Conservation (phyloP, 2,329 filamentous ascomycete species). For the Byssoonygena ceratinophila region DNA sequence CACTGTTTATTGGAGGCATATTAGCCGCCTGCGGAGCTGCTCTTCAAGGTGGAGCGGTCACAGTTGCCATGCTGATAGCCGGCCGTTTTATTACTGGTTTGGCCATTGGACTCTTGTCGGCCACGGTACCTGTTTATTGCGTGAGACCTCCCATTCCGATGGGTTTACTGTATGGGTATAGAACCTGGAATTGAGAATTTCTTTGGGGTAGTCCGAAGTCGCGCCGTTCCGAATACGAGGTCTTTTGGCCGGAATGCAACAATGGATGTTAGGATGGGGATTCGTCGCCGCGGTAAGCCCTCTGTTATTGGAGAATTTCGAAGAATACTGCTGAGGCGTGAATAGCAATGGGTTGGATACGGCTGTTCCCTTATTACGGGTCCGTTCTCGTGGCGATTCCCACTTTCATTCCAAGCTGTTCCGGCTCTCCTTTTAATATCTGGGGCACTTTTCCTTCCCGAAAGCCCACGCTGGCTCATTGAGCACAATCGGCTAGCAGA, state of each 20-base stretch:
- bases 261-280: slow-evolving; percentile 39
- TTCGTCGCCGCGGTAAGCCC: slow-evolving; percentile 33
- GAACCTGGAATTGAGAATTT: not conserved
- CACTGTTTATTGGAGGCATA: slow-evolving; percentile 28
- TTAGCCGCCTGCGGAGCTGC: slow-evolving; percentile 27
- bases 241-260: slow-evolving; percentile 33
- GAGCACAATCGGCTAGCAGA: slow-evolving; percentile 36
- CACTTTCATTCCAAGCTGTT: slow-evolving; percentile 29
- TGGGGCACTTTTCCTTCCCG: slow-evolving; percentile 37
- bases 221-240: slow-evolving; percentile 33
- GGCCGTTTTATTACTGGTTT: slow-evolving; percentile 43
- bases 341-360: slow-evolving; percentile 39
- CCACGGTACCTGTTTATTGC: slow-evolving; percentile 40
- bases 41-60: slow-evolving; percentile 30
- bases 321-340: not conserved
- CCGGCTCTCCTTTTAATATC: slow-evolving; percentile 31
- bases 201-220: slow-evolving; percentile 27
- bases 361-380: slow-evolving; percentile 33
- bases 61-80: slow-evolving; percentile 39
- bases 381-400: slow-evolving; percentile 30
- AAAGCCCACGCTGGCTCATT: slow-evolving; percentile 44
- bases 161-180: not conserved
- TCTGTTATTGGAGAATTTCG: not conserved
- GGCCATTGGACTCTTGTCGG: slow-evolving; percentile 41
- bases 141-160: slow-evolving; percentile 19